Conservation (phyloP, 1,139 yeast species). For the Chernovozyma aurita region DNA sequence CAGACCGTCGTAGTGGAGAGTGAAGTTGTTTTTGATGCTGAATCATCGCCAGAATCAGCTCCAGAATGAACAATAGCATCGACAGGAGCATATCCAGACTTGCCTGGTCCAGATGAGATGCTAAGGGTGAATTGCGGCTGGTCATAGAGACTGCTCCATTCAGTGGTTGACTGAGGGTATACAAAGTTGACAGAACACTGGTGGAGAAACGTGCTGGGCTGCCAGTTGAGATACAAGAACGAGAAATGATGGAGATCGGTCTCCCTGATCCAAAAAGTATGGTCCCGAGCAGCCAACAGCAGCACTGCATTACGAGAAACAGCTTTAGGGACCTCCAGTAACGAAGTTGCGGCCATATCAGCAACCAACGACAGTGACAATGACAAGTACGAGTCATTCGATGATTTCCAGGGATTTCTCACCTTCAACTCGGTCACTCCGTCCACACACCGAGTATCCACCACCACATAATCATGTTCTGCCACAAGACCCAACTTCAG, state of each 20-base stretch:
- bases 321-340: too few species aligned
- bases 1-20: conserved; percentile 30
- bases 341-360: too few species aligned
- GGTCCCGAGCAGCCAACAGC: too few species aligned
- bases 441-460: conserved; percentile 24
- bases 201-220: conserved; percentile 21
- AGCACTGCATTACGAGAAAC: too few species aligned
- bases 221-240: conserved; percentile 68
- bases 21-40: conserved; percentile 1
- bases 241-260: conserved; percentile 45
- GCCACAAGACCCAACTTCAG: conserved; percentile 40
- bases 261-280: conserved; percentile 10
- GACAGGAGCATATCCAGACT: too few species aligned
- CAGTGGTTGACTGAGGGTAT: background rate
- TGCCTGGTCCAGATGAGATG: too few species aligned
- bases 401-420: conserved; percentile 63
- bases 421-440: conserved; percentile 24
- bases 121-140: conserved; percentile 51
- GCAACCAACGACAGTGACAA: too few species aligned
- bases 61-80: too few species aligned
- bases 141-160: conserved; percentile 12
- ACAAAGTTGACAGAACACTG: background rate
- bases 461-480: conserved; percentile 67
- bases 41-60: too few species aligned
- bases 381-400: too few species aligned